phyloP scores from a whole-genome alignment of 2,329 filamentous ascomycete genomes.

The Talaromyces sp. region DNA sequence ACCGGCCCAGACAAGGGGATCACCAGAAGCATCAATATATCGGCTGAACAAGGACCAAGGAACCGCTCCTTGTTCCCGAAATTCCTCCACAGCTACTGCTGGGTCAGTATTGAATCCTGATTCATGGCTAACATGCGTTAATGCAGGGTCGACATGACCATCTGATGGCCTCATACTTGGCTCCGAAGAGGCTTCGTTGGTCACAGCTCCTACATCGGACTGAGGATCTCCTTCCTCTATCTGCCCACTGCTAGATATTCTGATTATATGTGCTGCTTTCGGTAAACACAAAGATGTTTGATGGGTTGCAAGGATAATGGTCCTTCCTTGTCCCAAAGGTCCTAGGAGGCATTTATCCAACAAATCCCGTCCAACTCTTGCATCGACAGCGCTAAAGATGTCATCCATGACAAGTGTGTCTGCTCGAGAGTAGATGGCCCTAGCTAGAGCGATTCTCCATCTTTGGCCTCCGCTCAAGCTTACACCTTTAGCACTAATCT shows the following conservation, averaged over 20 bases:
- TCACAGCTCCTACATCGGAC: no score
- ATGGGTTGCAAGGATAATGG: conserved; percentile 74
- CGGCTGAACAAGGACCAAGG: conserved; percentile 60
- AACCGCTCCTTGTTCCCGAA: conserved; percentile 64
- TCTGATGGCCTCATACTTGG: no score
- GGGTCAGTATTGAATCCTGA: no score
- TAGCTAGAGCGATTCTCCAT: neutral
- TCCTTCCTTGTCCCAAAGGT: conserved; percentile 62
- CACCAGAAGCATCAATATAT: conserved; percentile 64
- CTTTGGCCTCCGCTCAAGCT: neutral
- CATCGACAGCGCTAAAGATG: conserved; percentile 75
- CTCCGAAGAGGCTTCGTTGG: no score
- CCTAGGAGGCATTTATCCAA: conserved; percentile 71
- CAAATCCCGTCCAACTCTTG: conserved; percentile 72
- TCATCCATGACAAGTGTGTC: conserved; percentile 75
- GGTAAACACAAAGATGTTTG: conserved; percentile 67
- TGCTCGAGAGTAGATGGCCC: conserved; percentile 32
- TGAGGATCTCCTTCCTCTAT: conserved; percentile 1
- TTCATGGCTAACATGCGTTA: neutral
- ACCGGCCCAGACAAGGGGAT: conserved; percentile 53
- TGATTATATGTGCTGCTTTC: conserved; percentile 60
- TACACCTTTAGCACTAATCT: neutral
- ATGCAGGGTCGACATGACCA: neutral
- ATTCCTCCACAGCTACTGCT: conserved; percentile 54
- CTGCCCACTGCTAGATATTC: conserved; percentile 4